Conservation (phyloP, 139 green algal species). For the Gonium pectorale region DNA sequence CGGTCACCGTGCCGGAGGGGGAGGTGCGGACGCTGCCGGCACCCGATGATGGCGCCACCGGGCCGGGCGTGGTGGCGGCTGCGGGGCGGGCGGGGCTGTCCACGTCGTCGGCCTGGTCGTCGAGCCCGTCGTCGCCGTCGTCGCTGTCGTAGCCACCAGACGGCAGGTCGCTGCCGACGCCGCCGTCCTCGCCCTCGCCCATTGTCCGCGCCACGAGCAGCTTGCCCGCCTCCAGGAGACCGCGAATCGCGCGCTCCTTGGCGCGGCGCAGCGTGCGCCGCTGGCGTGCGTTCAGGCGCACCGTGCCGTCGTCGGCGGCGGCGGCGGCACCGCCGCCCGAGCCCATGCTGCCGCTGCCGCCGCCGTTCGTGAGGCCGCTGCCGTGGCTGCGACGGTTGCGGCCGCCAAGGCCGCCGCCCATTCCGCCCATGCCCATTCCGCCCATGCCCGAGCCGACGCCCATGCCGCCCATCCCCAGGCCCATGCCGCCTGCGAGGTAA, state of each 20-base stretch:
- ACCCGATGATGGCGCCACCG: not conserved
- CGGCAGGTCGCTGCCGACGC: not conserved
- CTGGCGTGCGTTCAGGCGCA: constrained; percentile 67
- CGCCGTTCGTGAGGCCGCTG: not conserved
- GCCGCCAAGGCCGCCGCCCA: not conserved
- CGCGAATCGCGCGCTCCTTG: constrained; percentile 67
- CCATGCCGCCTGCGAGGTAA: no score
- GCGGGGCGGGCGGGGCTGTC: constrained; percentile 12
- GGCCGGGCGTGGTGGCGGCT: no score
- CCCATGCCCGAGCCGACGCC: not conserved
- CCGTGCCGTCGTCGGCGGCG: constrained; percentile 44
- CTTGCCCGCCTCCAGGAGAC: constrained; percentile 62
- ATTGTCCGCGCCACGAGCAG: constrained; percentile 46
- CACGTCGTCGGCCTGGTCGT: not conserved
- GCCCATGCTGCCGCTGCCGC: constrained; percentile 15
- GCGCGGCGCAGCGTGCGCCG: constrained; percentile 70
- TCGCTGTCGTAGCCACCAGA: constrained; percentile 22
- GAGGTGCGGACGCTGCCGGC: not conserved
- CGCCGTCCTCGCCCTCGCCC: not conserved
- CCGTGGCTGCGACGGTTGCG: constrained; percentile 1
- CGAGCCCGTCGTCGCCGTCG: not conserved
- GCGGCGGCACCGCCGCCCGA: no score
- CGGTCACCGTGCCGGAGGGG: no score
- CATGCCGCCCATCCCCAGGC: no score
- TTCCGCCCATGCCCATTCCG: constrained; percentile 15